These are phyloP conservation scores for Fusarium xylarioides DNA, from an alignment of 2,329 filamentous ascomycete species.

Conservation along the genomic window DNA sequence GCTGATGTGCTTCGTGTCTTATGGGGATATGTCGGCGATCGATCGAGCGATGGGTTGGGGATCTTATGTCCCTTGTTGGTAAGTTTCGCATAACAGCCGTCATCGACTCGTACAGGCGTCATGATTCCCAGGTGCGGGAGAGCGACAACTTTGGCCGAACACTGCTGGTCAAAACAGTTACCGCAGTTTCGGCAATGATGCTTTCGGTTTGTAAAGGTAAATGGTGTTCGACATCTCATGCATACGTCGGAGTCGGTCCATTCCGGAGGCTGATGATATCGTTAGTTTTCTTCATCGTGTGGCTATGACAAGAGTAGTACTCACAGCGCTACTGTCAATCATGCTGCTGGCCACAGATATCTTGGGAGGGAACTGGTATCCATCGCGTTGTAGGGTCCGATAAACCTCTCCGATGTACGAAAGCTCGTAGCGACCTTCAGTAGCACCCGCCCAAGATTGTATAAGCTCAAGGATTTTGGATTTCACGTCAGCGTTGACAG, in stretches of 20 bases:
- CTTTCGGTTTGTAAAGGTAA: constrained; percentile 98
- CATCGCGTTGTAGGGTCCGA: constrained; percentile 80
- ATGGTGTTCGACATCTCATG: constrained; percentile 94
- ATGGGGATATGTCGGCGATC: constrained; percentile 60
- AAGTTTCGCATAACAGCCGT: constrained; percentile 91
- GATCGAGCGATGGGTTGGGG: constrained; percentile 56
- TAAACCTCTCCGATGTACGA: constrained; percentile 92
- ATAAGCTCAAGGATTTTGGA: constrained; percentile 92
- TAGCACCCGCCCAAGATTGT: constrained; percentile 90
- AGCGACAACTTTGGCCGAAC: constrained; percentile 87
- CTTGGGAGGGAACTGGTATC: constrained; percentile 88
- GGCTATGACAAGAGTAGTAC: constrained; percentile 47
- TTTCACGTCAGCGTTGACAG: constrained; percentile 86
- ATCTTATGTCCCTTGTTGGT: constrained; percentile 70
- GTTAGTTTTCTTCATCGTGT: constrained; percentile 1
- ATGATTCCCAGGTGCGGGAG: constrained; percentile 93
- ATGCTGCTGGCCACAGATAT: constrained; percentile 92
- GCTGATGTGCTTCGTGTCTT: constrained; percentile 72
- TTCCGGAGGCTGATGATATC: constrained; percentile 77
- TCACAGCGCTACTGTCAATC: constrained; percentile 94
- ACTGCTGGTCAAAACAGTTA: constrained; percentile 95
- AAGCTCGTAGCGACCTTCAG: constrained; percentile 83
- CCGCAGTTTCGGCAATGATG: constrained; percentile 98
- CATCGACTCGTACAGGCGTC: constrained; percentile 91
- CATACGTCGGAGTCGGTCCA: constrained; percentile 99